Evolutionary conservation across 495 filamentous ascomycete genomes (phyloP).

Genomic region (Annulohypoxylon moriforme): DNA sequence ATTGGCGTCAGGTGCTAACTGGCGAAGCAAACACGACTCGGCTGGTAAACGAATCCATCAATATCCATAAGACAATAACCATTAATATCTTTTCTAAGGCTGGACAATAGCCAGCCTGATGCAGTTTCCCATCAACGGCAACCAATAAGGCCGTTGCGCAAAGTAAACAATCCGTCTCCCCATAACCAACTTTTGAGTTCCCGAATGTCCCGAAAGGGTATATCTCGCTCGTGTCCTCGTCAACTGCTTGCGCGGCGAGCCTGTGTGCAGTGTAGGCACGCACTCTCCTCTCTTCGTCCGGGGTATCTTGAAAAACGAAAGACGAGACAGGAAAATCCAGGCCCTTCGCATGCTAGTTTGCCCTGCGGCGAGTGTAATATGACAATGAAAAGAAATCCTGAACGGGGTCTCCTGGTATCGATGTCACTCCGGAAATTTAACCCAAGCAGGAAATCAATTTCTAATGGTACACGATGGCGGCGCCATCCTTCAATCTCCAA

Average conservation of each 20-base stretch:
- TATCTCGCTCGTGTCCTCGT: conserved; percentile 40
- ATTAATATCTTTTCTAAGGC: conserved; percentile 39
- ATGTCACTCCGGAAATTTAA: conserved; percentile 45
- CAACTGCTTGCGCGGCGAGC: conserved; percentile 44
- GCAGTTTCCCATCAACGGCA: conserved; percentile 25
- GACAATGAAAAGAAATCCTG: conserved; percentile 48
- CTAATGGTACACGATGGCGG: conserved; percentile 49
- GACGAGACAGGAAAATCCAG: conserved; percentile 51
- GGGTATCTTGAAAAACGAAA: conserved; percentile 51
- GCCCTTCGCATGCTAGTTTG: conserved; percentile 47
- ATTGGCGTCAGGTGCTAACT: conserved; percentile 31
- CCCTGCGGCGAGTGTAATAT: conserved; percentile 52
- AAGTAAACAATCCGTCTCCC: conserved; percentile 32
- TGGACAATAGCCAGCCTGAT: conserved; percentile 37
- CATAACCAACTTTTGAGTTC: conserved; percentile 42
- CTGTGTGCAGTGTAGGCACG: conserved; percentile 36
- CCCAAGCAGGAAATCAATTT: conserved; percentile 45
- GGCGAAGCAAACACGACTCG: conserved; percentile 37
- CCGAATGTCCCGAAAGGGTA: conserved; percentile 45
- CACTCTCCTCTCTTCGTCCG: conserved; percentile 43
- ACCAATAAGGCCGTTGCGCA: conserved; percentile 23
- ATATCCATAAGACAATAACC: conserved; percentile 42
- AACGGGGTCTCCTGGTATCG: conserved; percentile 45
- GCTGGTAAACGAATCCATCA: conserved; percentile 38
- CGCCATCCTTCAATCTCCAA: conserved; percentile 40